These are phyloP conservation scores for Hydnomerulius pinastri DNA, from an alignment of 768 basidiomycete genomes.

Conservation along the genomic window DNA sequence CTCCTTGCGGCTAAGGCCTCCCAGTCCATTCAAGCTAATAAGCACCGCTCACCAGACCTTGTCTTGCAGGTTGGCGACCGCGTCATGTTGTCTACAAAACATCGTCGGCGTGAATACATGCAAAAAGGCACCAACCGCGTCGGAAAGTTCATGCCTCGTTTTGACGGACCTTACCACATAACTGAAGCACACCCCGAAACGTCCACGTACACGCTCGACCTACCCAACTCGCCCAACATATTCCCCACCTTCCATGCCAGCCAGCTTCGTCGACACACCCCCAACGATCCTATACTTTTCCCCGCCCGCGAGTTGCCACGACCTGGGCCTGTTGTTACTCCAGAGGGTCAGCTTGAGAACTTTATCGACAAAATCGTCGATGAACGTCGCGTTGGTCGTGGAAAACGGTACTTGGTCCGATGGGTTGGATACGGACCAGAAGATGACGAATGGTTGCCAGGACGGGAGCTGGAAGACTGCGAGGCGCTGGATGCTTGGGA, in stretches of 20 bases:
- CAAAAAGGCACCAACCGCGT: constrained; percentile 24
- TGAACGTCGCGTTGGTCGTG: constrained; percentile 6
- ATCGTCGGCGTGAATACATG: constrained; percentile 28
- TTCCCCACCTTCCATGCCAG: constrained; percentile 39
- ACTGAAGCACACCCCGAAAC: constrained; percentile 1
- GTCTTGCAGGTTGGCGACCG: constrained; percentile 31
- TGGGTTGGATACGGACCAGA: constrained; percentile 15
- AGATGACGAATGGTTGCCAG: constrained; percentile 1
- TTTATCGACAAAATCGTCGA: constrained; percentile 13
- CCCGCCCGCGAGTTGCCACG: constrained; percentile 24
- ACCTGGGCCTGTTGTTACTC: neutral
- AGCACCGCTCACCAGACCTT: constrained; percentile 17
- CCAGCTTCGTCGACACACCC: constrained; percentile 25
- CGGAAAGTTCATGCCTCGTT: constrained; percentile 44
- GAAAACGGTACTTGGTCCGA: constrained; percentile 17
- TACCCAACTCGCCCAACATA: constrained; percentile 25
- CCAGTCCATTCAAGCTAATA: constrained; percentile 23
- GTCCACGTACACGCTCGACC: constrained; percentile 25
- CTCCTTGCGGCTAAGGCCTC: constrained; percentile 21
- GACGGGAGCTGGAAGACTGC: neutral
- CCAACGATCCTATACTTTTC: constrained; percentile 41
- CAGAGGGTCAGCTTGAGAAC: neutral
- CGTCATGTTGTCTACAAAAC: constrained; percentile 38
- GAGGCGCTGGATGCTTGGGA: neutral
- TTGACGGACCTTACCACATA: constrained; percentile 33